A percentile compares a stretch with the other conserved stretches of the same genome.
Evolutionary conservation across 2,329 filamentous ascomycete genomes (phyloP).

Genomic region (Curvularia eragrostidis): DNA sequence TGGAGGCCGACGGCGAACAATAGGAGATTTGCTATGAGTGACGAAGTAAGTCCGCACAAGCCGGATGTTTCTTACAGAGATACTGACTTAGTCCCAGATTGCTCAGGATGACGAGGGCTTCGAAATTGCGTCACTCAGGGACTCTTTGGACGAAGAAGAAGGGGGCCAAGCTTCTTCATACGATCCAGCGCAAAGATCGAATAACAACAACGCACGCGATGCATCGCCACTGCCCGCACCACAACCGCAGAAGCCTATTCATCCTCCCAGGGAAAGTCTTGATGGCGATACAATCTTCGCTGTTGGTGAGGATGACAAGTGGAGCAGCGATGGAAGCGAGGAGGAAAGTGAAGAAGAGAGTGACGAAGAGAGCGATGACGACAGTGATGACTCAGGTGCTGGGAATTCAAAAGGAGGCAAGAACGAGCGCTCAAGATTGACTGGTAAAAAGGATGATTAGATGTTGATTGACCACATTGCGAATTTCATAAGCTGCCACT

Average conservation of each 20-base stretch:
- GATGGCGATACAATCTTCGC: slow-evolving; percentile 97
- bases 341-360: slow-evolving; percentile 13
- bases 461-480: slow-evolving; percentile 5
- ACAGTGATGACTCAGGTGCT: slow-evolving; percentile 7
- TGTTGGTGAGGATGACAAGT: slow-evolving; percentile 85
- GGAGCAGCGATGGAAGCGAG: slow-evolving; percentile 67
- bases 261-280: slow-evolving; percentile 65
- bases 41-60: slow-evolving; percentile 67
- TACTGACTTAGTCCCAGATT: slow-evolving; percentile 62
- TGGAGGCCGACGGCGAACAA: slow-evolving; percentile 98
- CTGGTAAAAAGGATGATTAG: slow-evolving; percentile 45
- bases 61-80: not conserved
- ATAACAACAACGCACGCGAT: slow-evolving; percentile 42
- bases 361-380: slow-evolving; percentile 12
- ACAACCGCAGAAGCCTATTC: slow-evolving; percentile 55
- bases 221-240: slow-evolving; percentile 62
- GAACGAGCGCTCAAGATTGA: slow-evolving; percentile 43
- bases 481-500: slow-evolving; percentile 8
- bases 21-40: slow-evolving; percentile 96
- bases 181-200: slow-evolving; percentile 47
- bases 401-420: slow-evolving; percentile 47
- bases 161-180: slow-evolving; percentile 51
- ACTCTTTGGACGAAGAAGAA: slow-evolving; percentile 71
- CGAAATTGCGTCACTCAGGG: slow-evolving; percentile 90
- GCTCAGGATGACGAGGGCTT: slow-evolving; percentile 99